phyloP scores from a whole-genome alignment of 805 yeast genomes.

The Candida koratica region DNA sequence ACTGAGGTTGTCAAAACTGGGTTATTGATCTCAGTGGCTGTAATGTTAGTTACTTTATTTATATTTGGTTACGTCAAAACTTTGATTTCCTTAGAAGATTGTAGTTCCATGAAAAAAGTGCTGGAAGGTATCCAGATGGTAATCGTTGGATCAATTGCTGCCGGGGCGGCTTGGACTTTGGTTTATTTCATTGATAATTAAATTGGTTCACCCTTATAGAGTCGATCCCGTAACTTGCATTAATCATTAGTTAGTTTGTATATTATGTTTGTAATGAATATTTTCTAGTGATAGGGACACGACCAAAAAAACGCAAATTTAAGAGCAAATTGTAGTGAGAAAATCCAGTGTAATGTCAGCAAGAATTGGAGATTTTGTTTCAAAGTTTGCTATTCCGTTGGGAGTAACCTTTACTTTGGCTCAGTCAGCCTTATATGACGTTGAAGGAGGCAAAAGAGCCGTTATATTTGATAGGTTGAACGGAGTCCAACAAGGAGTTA shows the following conservation, averaged over 20 bases:
- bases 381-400: constrained; percentile 61
- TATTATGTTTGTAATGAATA: constrained; percentile 5
- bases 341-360: constrained; percentile 36
- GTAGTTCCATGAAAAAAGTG: constrained; percentile 55
- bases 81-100: constrained; percentile 70
- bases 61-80: constrained; percentile 86
- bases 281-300: background rate
- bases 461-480: constrained; percentile 87
- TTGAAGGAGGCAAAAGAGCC: constrained; percentile 93
- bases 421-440: constrained; percentile 87
- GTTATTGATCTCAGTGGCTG: constrained; percentile 63
- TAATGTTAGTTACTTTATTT: constrained; percentile 83
- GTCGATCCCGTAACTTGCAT: background rate
- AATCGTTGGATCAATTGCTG: constrained; percentile 94
- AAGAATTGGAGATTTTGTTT: constrained; percentile 34
- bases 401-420: constrained; percentile 68
- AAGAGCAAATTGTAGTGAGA: too few species aligned
- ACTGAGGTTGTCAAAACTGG: constrained; percentile 72
- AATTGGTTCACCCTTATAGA: background rate
- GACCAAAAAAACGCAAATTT: too few species aligned
- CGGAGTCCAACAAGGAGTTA: constrained; percentile 84
- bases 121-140: constrained; percentile 89
- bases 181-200: constrained; percentile 65
- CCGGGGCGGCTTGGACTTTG: constrained; percentile 93
- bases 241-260: constrained; percentile 4